Base-by-base conservation (phyloP, 768 basidiomycete species). In the Boletus fagicola region DNA sequence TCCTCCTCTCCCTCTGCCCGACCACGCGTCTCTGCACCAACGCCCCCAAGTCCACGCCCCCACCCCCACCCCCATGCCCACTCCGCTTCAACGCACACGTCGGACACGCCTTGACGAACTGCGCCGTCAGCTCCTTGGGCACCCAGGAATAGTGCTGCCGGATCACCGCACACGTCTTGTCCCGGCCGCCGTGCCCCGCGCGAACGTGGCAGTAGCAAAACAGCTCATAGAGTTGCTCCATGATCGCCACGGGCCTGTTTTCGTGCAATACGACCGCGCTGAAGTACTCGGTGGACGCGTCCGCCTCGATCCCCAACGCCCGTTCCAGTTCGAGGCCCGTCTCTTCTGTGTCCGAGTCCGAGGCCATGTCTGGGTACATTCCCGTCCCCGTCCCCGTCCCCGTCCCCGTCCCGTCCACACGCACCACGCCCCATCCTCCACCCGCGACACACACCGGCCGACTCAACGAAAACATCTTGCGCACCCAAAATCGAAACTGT, bases 401-500 rank as follows among this genome's bases (percentile, higher is more conserved):
- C 5, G 22, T n/a, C 11, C 4, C 30, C 39, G 26, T 4, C n/a
- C 39, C 22, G 16, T 16, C 51, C 49, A 22, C 36, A 4, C 6
- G 8, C 53, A 61, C 68, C 24, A 66, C 60, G 22, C 62, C 54
- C 31, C 48, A 68, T 57, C 46, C 65, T 54, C 24, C 45, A 12
- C n/a, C 31, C 22, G 10, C 58, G 9, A 26, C 39, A n/a, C 20
- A 40, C 36, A 30, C 15, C 2, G 53, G 59, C 44, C 73, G 73
- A 62, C 78, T 77, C 8, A 86, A 64, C 44, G 71, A 75, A 68
- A 92, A 92, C 85, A 87, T 91, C 76, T 88, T 89, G 65, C 88
- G 84, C 13, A 84, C 89, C 90, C 90, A 92, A 72, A 85, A 90
- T 42, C 88, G 81, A 69, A 91, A 92, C 65, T 90, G 88, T 1